phyloP scores from a whole-genome alignment of 306 rosid species.

The Dryas alaskensis region DNA sequence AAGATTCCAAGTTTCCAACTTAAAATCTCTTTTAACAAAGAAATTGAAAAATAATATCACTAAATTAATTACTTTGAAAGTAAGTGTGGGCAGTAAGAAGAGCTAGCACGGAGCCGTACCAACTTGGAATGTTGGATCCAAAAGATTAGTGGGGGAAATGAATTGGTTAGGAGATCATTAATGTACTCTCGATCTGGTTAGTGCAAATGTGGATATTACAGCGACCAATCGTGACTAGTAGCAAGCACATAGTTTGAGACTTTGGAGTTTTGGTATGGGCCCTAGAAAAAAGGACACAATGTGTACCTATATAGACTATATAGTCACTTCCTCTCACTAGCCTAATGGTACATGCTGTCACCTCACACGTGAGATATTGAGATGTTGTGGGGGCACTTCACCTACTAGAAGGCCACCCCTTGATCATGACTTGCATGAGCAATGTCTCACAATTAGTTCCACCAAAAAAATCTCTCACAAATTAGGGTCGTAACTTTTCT shows the following conservation, averaged over 20 bases:
- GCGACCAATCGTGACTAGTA: slow-evolving; percentile 9
- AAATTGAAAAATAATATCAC: no score
- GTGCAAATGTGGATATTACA: slow-evolving; percentile 7
- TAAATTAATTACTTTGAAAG: no score
- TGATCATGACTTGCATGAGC: slow-evolving; percentile 18
- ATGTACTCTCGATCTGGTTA: not conserved
- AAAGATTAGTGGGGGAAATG: not conserved
- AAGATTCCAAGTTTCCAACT: no score
- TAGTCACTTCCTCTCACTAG: not conserved
- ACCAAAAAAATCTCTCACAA: not conserved
- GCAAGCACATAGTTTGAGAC: not conserved
- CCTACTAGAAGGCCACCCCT: not conserved
- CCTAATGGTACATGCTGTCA: not conserved
- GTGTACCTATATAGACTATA: not conserved
- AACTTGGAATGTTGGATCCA: slow-evolving; percentile 24
- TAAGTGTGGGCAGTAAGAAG: not conserved
- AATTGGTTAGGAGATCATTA: slow-evolving; percentile 10
- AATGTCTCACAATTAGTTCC: not conserved
- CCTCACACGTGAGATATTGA: slow-evolving; percentile 18
- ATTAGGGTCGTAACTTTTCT: slow-evolving; percentile 4
- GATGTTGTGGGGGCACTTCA: slow-evolving; percentile 13
- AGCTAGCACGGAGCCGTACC: slow-evolving; percentile 45
- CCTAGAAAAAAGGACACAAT: slow-evolving; percentile 14
- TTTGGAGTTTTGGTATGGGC: slow-evolving; percentile 1
- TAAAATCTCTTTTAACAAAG: no score